Conservation (phyloP, 768 basidiomycete species). For the Lentinula detonsa region DNA sequence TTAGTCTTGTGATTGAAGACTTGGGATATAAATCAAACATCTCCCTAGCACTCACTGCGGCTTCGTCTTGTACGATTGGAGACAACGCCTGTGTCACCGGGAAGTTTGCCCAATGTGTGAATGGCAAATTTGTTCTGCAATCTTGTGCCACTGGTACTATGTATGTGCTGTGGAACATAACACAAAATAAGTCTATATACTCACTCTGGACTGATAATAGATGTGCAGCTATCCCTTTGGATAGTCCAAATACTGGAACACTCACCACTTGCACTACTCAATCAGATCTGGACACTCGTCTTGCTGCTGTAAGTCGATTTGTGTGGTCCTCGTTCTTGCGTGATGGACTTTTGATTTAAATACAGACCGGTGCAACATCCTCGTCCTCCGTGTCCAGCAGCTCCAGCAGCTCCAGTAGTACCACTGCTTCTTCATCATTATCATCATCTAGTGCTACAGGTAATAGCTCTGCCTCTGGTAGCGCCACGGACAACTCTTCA, state of each 20-base stretch:
- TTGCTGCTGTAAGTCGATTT: slow-evolving; percentile 31
- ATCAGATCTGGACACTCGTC: slow-evolving; percentile 39
- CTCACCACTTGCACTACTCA: slow-evolving; percentile 45
- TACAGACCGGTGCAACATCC: slow-evolving; percentile 22
- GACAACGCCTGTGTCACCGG: slow-evolving; percentile 43
- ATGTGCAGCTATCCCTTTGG: slow-evolving; percentile 48
- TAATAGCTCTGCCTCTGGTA: slow-evolving; percentile 4
- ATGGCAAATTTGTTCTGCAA: slow-evolving; percentile 33
- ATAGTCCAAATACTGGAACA: slow-evolving; percentile 39
- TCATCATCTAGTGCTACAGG: not conserved
- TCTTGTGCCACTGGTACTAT: slow-evolving; percentile 29
- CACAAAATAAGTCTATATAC: not conserved
- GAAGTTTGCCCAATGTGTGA: slow-evolving; percentile 52
- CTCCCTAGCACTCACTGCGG: slow-evolving; percentile 25
- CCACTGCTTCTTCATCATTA: slow-evolving; percentile 5
- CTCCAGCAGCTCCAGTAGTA: not conserved
- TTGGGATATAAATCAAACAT: slow-evolving; percentile 14
- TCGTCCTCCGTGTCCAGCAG: slow-evolving; percentile 1
- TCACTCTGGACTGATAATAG: slow-evolving; percentile 14
- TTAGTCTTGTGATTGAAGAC: not conserved
- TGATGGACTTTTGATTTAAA: not conserved
- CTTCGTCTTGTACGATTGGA: slow-evolving; percentile 29
- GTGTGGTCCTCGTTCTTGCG: not conserved
- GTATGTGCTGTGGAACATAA: slow-evolving; percentile 12
- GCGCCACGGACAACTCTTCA: slow-evolving; percentile 8